Evolutionary conservation across 305 asterid species (phyloP), one percentile per base, ranked within the genome.

Genomic region (Fraxinus albicans): DNA sequence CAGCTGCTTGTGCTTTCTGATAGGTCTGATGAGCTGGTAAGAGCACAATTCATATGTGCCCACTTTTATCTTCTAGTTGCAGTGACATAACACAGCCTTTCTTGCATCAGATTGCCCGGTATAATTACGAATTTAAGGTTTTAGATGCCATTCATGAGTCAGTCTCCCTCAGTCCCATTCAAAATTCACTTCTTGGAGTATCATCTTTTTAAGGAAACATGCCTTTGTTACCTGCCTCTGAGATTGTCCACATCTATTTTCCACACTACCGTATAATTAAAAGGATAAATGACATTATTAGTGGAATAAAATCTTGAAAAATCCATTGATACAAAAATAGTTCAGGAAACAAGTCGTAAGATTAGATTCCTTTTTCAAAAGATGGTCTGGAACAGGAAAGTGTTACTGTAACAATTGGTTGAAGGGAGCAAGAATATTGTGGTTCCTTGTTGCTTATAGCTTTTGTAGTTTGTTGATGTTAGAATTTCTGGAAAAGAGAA

Each of bases 1-100:
- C 98, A 96, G 88, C 93, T 96, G 89, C 99, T 96, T 86, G 88
- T 96, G 89, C 96, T 96, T 83, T 93, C 98, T 44, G 99, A 96
- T 89, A 93, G 98, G 89, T 88, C 93, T 84, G 98, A 94, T 85
- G 98, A 96, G 79, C 92, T 91, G 93, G 99, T 96, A 88, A 82
- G 97, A 19, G 40, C 82, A 15, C 70, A 84, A 86, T 81, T 78
- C 73, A 79, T 70, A 35, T 34, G 76, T 77, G 77, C 77, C 74
- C 5, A 4, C 72, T 50, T 33, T 67, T 53, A 3, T 82, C 27
- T 25, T 79, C 33, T 65, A 13, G 19, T 77, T 75, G 15, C 65
- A 33, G 70, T 70, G 83, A 55, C 67, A 73, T 33, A 40, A 42
- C 55, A 55, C 25, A 42, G 47, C 67, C 73, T 75, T 25, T 31